Evolutionary conservation across 2,329 filamentous ascomycete species (phyloP), one percentile per base, ranked within the genome.

Genomic region (Colletotrichum spinosum): DNA sequence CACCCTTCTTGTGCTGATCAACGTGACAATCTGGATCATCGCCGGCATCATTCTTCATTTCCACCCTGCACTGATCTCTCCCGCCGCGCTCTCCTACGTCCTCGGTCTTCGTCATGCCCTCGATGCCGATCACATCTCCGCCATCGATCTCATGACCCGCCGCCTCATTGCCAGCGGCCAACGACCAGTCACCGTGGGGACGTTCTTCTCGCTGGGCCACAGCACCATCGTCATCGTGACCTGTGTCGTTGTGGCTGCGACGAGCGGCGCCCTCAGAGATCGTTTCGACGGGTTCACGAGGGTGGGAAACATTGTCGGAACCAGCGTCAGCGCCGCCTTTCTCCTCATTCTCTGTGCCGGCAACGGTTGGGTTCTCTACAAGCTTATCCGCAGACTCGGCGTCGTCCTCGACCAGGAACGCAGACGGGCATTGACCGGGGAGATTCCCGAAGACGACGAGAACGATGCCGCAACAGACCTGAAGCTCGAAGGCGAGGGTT

Each of bases 111-210:
- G 95, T 46, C 95, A 98, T 82, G 95, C 95, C n/a, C 88, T 98
- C 49, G 96, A 98, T 74, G 96, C 95, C n/a, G 95, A 98, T 78
- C 96, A 98, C 76, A 87, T 86, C 72, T 79, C 79, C 71, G 95
- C 94, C 68, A 99, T 98, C 72, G 95, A 98, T 78, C 86, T 98
- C 42, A 97, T 97, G 90, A 98, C 96, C 1, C 87, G 96, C 3
- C 89, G 95, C 7, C 87, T 98, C 33, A 88, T 98, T 42, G 94
- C 94, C 0, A 87, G 92, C 0, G 94, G 93, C 15, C 93, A 96
- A 74, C 88, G 88, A 2, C 94, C 95, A 2, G 94, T 97, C 10
- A 95, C 94, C 0, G 95, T 98, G 1, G 96, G 95, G 48, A 97
- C 93, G 1, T 98, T 93, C 76, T 98, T 99, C 82, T 95, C 92